Evolutionary conservation across 2,329 filamentous ascomycete genomes (phyloP).

Genomic region (Cercospora sp.): DNA sequence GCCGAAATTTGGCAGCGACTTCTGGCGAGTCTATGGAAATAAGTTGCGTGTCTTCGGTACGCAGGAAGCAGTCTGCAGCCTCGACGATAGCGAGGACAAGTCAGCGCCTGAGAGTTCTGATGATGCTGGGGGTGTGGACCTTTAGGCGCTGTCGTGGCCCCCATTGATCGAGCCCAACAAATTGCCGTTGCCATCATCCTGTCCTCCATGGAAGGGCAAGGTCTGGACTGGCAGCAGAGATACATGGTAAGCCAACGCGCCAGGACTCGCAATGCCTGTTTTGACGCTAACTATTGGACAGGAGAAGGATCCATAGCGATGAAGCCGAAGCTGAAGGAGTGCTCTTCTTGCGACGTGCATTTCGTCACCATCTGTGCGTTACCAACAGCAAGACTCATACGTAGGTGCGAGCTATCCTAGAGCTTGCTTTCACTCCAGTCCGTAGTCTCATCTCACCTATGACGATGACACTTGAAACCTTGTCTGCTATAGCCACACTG

Average conservation of each 20-base stretch:
- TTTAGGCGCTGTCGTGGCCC: slow-evolving; percentile 12
- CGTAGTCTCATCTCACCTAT: slow-evolving; percentile 3
- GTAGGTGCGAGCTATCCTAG: slow-evolving; percentile 19
- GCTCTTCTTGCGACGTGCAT: slow-evolving; percentile 12
- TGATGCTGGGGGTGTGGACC: slow-evolving; percentile 15
- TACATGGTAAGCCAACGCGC: slow-evolving; percentile 3
- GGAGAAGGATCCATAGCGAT: slow-evolving; percentile 14
- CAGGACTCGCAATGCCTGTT: neutral
- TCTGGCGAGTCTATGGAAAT: slow-evolving; percentile 62
- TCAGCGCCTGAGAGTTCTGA: slow-evolving; percentile 11
- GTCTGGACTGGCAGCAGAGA: slow-evolving; percentile 13
- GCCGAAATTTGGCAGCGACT: slow-evolving; percentile 53
- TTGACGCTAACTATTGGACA: neutral
- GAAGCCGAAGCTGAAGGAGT: slow-evolving; percentile 15
- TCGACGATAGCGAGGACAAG: slow-evolving; percentile 23
- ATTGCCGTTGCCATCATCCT: neutral
- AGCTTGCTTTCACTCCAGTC: slow-evolving; percentile 1
- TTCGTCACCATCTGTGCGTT: slow-evolving; percentile 11
- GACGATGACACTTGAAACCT: neutral
- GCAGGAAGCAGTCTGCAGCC: slow-evolving; percentile 50
- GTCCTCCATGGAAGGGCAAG: neutral
- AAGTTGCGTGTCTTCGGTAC: slow-evolving; percentile 63
- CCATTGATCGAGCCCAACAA: neutral
- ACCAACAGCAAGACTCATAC: slow-evolving; percentile 11
- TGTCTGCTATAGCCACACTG: slow-evolving; percentile 37